Percentiles rank a stretch among this genome's conserved stretches.
phyloP scores from a whole-genome alignment of 1,139 yeast species.

The Pichia sp. region DNA sequence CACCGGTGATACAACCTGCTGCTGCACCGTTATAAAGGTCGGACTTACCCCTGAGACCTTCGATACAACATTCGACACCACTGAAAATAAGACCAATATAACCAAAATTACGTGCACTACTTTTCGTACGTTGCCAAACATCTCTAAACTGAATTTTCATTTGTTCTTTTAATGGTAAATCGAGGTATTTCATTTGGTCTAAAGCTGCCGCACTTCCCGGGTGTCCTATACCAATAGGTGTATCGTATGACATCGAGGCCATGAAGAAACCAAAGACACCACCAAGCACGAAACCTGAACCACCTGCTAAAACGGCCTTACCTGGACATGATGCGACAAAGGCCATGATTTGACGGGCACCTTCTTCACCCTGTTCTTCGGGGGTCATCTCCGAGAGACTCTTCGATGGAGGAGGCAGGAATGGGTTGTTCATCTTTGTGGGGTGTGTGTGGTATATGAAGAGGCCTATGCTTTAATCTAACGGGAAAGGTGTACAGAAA shows the following conservation, averaged over 20 bases:
- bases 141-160: conserved; percentile 89
- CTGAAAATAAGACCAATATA: conserved; percentile 91
- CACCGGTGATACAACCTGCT: conserved; percentile 96
- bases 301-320: conserved; percentile 88
- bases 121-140: conserved; percentile 85
- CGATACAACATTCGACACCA: conserved; percentile 93
- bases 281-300: conserved; percentile 91
- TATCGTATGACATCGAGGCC: conserved; percentile 90
- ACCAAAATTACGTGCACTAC: conserved; percentile 93
- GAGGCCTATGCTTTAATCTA: too few relatives aligned
- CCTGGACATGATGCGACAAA: conserved; percentile 97
- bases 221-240: conserved; percentile 61
- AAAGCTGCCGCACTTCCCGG: conserved; percentile 30
- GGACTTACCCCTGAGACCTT: conserved; percentile 82
- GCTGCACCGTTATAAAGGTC: conserved; percentile 89
- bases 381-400: conserved; percentile 72
- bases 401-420: conserved; percentile 38
- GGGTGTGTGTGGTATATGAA: too few relatives aligned
- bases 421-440: conserved; percentile 30
- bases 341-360: conserved; percentile 80
- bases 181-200: conserved; percentile 45
- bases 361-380: conserved; percentile 91
- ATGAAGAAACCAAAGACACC: conserved; percentile 95
- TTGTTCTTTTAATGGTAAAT: conserved; percentile 89
- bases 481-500: too few relatives aligned